Conservation (phyloP, 768 basidiomycete species). For the Kondoa malvinella region DNA sequence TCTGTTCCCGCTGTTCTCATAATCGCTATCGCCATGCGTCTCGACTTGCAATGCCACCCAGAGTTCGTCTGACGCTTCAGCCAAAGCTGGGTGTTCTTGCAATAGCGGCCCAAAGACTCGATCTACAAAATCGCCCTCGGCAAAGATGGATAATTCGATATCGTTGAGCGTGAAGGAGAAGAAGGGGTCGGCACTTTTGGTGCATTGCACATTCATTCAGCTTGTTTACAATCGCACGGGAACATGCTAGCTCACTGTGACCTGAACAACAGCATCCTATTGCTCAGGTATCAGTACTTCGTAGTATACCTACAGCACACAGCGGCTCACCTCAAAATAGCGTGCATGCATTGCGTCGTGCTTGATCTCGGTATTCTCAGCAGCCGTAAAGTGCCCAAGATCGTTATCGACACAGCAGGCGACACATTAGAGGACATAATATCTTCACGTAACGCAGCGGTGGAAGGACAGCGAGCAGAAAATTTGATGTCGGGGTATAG, state of each 20-base stretch:
- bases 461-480: too few relatives aligned
- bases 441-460: too few relatives aligned
- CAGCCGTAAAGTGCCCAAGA: not conserved
- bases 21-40: conserved; percentile 47
- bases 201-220: not conserved
- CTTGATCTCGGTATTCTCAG: not conserved
- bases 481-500: too few relatives aligned
- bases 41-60: conserved; percentile 72
- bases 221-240: too few relatives aligned
- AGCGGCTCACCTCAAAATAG: not conserved
- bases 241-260: not conserved
- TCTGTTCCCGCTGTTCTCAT: conserved; percentile 46
- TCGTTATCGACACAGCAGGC: not conserved
- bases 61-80: conserved; percentile 45
- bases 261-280: not conserved
- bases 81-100: not conserved
- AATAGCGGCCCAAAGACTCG: conserved; percentile 51
- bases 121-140: conserved; percentile 20
- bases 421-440: not conserved
- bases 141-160: conserved; percentile 44
- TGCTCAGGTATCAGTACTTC: not conserved
- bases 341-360: not conserved
- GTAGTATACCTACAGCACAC: not conserved
- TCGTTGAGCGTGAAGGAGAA: conserved; percentile 38
- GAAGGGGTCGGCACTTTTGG: conserved; percentile 19